These are phyloP conservation scores for Cylindrotheca fusiformis DNA, from an alignment of 108 stramenopile species.

Conservation along the genomic window DNA sequence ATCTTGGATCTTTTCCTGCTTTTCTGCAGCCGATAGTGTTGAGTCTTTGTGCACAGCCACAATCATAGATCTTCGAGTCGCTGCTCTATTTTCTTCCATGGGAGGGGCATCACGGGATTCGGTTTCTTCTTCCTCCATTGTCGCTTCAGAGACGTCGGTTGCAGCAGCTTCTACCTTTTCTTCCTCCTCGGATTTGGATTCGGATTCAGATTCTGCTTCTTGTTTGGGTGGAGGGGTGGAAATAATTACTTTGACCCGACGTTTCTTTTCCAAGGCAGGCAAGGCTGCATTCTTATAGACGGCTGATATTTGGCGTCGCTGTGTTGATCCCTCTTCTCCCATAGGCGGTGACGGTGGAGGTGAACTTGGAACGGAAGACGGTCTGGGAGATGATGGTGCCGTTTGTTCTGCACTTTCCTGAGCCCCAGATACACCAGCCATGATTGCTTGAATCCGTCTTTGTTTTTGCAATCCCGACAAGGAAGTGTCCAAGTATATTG, in stretches of 20 bases:
- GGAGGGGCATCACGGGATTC: no score
- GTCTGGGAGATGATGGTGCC: not conserved
- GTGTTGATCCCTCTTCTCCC: not conserved
- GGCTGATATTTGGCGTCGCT: not conserved
- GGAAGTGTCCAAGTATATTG: not conserved
- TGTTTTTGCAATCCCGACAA: not conserved
- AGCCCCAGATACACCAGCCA: no score
- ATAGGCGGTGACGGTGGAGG: not conserved
- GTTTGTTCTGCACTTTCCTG: no score
- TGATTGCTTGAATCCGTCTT: not conserved
- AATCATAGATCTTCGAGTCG: not conserved
- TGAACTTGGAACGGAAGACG: not conserved
- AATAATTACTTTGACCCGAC: not conserved
- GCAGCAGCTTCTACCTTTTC: slow-evolving; percentile 3
- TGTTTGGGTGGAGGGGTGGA: not conserved
- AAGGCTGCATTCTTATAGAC: not conserved
- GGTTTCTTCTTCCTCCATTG: no score
- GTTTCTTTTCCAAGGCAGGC: not conserved
- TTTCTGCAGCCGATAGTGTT: not conserved
- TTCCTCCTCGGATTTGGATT: not conserved
- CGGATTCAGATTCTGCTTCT: no score
- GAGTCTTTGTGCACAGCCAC: not conserved
- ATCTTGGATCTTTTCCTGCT: not conserved
- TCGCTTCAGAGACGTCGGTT: no score
- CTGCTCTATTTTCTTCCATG: not conserved